Base-by-base conservation (phyloP, 2,329 filamentous ascomycete species). In the Fusarium illudens region DNA sequence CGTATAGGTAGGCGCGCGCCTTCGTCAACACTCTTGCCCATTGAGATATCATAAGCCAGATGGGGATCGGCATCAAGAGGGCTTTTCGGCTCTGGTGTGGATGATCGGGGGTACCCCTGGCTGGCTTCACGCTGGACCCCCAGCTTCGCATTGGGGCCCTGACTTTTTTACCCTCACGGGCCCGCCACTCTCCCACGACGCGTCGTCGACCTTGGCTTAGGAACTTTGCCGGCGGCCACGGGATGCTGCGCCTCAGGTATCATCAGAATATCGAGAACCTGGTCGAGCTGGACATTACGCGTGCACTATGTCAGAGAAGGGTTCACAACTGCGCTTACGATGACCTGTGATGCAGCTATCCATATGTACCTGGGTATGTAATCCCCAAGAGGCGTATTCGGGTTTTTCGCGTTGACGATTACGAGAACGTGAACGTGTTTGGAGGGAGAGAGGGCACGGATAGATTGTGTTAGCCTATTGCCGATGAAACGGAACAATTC, bases 41-140 rank as follows among this genome's bases (percentile, higher is more conserved):
- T n/a, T n/a, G n/a, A n/a, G n/a, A 48, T 30, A 57, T 54, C 34
- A 42, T 33, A 32, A 22, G 3, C 30, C 32, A 55, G 37, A 68
- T 68, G 54, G 62, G 32, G 51, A 69, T 64, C 64, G 64, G 49
- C 62, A 65, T 57, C 57, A 39, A 55, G 39, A 60, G 53, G 20
- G 33, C 58, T 37, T 56, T 66, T 58, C 60, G 65, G 58, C 65
- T 66, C 30, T 60, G 58, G 54, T 59, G 65, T 68, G 61, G 65
- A 68, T 68, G 37, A 53, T 62, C 61, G 58, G 52, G 55, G 65
- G 33, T 62, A 39, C 46, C 60, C 52, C 58, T 51, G 60, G 50
- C 36, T 32, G 39, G 39, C 39, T 25, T 25, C 13, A 25, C 20
- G 11, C 39, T 44, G 39, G 39, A 44, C 39, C 39, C 39, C 39